Evolutionary conservation across 768 basidiomycete species (phyloP).

Genomic region (Phylloporus arenicola): DNA sequence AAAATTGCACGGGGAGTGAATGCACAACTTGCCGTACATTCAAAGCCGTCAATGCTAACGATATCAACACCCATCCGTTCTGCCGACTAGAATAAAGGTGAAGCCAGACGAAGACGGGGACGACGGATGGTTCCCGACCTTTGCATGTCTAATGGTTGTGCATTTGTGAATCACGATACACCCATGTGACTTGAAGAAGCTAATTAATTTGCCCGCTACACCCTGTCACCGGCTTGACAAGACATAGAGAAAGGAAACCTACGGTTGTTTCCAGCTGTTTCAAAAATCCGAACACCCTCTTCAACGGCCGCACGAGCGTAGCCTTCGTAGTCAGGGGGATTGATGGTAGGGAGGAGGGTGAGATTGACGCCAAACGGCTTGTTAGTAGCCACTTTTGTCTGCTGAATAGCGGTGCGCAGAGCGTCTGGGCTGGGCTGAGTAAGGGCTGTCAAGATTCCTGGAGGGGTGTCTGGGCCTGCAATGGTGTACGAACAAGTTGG

Average conservation of each 20-base stretch:
- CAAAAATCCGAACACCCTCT: constrained; percentile 84
- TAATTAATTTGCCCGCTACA: constrained; percentile 70
- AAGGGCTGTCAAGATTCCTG: constrained; percentile 80
- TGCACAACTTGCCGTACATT: constrained; percentile 49
- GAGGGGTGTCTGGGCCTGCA: not conserved
- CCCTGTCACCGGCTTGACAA: not conserved
- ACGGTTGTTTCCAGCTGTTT: constrained; percentile 93
- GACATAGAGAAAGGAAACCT: constrained; percentile 20
- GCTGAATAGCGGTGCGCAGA: constrained; percentile 70
- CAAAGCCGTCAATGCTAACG: constrained; percentile 86
- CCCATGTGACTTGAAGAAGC: constrained; percentile 71
- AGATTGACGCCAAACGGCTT: constrained; percentile 85
- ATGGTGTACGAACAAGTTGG: not conserved
- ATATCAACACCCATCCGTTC: constrained; percentile 79
- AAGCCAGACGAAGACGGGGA: constrained; percentile 13
- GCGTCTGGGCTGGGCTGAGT: constrained; percentile 85
- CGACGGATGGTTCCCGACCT: constrained; percentile 41
- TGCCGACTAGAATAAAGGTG: constrained; percentile 40
- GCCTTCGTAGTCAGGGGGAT: constrained; percentile 85
- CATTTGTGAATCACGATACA: constrained; percentile 89
- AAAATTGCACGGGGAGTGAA: not conserved
- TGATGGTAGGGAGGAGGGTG: constrained; percentile 83
- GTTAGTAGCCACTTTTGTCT: constrained; percentile 62
- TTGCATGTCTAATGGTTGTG: constrained; percentile 80
- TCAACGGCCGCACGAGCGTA: constrained; percentile 78